A percentile compares a stretch with the other conserved stretches of the same genome.
These are phyloP conservation scores for Aspergillus versicolor DNA, from an alignment of 2,329 filamentous ascomycete species.

Conservation along the genomic window DNA sequence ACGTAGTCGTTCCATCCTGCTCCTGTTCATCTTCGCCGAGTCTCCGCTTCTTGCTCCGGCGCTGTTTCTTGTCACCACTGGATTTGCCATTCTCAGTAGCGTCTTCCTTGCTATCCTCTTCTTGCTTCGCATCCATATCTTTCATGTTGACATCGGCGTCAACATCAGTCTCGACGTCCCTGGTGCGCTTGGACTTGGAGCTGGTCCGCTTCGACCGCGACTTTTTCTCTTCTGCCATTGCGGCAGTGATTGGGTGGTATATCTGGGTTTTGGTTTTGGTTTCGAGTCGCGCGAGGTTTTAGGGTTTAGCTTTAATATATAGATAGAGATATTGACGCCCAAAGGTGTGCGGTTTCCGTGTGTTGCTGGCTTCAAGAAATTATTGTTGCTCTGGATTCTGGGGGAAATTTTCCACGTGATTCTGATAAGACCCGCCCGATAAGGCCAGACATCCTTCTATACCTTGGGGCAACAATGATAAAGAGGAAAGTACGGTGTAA, in stretches of 20 bases:
- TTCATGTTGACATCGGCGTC: neutral
- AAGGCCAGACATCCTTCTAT: neutral
- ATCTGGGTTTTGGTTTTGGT: neutral
- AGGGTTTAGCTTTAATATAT: neutral
- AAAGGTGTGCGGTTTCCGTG: neutral
- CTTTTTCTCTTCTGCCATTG: conserved; percentile 26
- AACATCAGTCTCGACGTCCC: conserved; percentile 21
- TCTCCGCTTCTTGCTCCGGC: conserved; percentile 22
- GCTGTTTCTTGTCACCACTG: conserved; percentile 23
- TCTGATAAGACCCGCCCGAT: neutral
- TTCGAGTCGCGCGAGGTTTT: conserved; percentile 6
- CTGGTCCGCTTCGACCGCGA: conserved; percentile 51
- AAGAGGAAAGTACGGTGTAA: neutral
- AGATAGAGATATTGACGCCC: neutral
- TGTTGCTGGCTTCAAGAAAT: neutral
- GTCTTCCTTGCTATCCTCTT: neutral
- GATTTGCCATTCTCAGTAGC: neutral
- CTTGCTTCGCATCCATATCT: neutral
- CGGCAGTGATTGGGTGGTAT: neutral
- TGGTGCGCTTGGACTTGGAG: conserved; percentile 58
- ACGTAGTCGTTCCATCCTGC: conserved; percentile 6
- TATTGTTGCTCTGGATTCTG: conserved; percentile 1
- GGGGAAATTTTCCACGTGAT: conserved; percentile 19
- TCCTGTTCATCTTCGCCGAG: conserved; percentile 16
- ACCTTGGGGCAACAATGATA: neutral